Evolutionary conservation across 768 basidiomycete genomes (phyloP).

Genomic region (Boletus edulis): DNA sequence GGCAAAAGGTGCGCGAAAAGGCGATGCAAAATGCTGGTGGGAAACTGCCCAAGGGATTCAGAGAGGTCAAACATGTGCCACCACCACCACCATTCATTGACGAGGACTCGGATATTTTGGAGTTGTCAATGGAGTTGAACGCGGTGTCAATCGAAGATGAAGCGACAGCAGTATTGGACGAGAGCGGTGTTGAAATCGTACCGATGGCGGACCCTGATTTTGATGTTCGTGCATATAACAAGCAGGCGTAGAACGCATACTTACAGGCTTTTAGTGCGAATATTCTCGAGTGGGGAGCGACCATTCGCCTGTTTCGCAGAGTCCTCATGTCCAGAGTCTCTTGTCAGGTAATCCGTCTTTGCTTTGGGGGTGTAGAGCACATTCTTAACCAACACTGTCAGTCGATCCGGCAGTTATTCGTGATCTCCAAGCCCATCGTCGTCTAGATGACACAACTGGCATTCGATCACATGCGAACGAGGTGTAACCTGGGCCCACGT

Average conservation of each 20-base stretch:
- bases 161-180: slow-evolving; percentile 65
- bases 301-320: slow-evolving; percentile 53
- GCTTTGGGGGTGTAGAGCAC: neutral
- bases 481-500: slow-evolving; percentile 14
- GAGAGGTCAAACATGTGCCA: slow-evolving; percentile 65
- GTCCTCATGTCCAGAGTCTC: slow-evolving; percentile 90
- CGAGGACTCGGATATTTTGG: slow-evolving; percentile 84
- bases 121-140: slow-evolving; percentile 87
- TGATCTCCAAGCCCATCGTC: slow-evolving; percentile 84
- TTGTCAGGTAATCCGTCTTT: slow-evolving; percentile 62
- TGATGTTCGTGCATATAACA: slow-evolving; percentile 55
- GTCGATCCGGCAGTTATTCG: slow-evolving; percentile 88
- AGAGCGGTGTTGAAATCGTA: slow-evolving; percentile 80
- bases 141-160: slow-evolving; percentile 75
- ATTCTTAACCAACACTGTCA: slow-evolving; percentile 32
- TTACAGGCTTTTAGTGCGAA: slow-evolving; percentile 47
- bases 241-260: slow-evolving; percentile 13
- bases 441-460: slow-evolving; percentile 58
- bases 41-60: slow-evolving; percentile 68
- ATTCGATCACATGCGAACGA: slow-evolving; percentile 31
- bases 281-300: slow-evolving; percentile 66
- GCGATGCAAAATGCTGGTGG: slow-evolving; percentile 72
- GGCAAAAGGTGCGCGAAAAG: slow-evolving; percentile 79
- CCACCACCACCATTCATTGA: slow-evolving; percentile 75
- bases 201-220: slow-evolving; percentile 91